Evolutionary conservation across 1,284 basidiomycete species (phyloP).

Genomic region (Irpex sp.): DNA sequence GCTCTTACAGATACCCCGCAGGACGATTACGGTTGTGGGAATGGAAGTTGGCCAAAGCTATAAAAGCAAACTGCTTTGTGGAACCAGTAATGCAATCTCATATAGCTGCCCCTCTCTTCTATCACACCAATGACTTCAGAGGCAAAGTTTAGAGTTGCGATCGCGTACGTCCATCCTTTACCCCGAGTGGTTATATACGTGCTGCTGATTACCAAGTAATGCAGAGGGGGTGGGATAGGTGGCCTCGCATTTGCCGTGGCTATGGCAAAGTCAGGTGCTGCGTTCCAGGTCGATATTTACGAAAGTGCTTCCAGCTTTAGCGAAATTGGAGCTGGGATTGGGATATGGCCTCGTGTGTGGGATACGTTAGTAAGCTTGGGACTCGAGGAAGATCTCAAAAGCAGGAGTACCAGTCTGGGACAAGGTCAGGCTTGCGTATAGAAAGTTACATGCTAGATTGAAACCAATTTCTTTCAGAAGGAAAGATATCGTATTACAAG

Average conservation of each 20-base stretch:
- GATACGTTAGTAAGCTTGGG: conserved; percentile 18
- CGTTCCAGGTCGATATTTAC: conserved; percentile 38
- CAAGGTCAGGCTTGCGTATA: background rate
- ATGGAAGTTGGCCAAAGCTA: no score
- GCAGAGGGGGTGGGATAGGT: conserved; percentile 34
- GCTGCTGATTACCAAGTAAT: background rate
- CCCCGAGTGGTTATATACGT: background rate
- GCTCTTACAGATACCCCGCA: no score
- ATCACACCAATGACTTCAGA: background rate
- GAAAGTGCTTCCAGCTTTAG: conserved; percentile 32
- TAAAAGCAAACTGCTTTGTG: background rate
- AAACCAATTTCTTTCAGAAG: no score
- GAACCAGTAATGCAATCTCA: background rate
- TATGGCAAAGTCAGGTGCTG: conserved; percentile 27
- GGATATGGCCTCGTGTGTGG: conserved; percentile 23
- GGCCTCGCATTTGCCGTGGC: conserved; percentile 32
- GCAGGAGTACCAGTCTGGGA: background rate
- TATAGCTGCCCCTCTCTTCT: background rate
- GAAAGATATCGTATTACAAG: conserved; percentile 8
- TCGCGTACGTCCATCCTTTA: background rate
- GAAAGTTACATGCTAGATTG: background rate
- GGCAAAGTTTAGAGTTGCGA: background rate
- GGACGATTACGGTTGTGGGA: no score
- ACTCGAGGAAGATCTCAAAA: conserved; percentile 15
- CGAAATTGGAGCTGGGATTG: conserved; percentile 37